A percentile compares a stretch with the other conserved stretches of the same genome.
phyloP scores from a whole-genome alignment of 805 yeast species.

The Ogataea methylovora region DNA sequence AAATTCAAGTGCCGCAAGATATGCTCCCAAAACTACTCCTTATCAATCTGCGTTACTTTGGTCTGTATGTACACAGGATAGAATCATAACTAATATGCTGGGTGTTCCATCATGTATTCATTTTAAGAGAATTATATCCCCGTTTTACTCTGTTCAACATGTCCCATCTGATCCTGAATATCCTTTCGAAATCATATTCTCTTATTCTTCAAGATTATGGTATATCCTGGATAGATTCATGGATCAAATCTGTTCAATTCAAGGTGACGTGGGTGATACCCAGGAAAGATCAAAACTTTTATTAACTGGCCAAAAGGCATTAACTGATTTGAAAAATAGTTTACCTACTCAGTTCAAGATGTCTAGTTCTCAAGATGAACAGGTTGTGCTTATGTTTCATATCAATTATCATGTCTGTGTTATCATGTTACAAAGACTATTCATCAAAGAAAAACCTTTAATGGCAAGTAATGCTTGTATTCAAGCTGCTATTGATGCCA shows the following conservation, averaged over 20 bases:
- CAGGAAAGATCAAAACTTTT: slow-evolving; percentile 18
- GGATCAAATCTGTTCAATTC: slow-evolving; percentile 26
- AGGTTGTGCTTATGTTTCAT: slow-evolving; percentile 13
- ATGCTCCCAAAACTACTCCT: slow-evolving; percentile 19
- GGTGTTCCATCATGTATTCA: slow-evolving; percentile 27
- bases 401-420: slow-evolving; percentile 17
- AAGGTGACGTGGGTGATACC: slow-evolving; percentile 26
- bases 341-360: slow-evolving; percentile 12
- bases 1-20: slow-evolving; percentile 10
- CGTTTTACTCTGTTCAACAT: slow-evolving; percentile 18
- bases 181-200: slow-evolving; percentile 17
- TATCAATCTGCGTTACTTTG: slow-evolving; percentile 20
- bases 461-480: slow-evolving; percentile 12
- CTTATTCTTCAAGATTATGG: slow-evolving; percentile 20
- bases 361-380: slow-evolving; percentile 1
- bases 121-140: slow-evolving; percentile 25
- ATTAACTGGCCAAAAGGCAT: slow-evolving; percentile 16
- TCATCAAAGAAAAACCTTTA: slow-evolving; percentile 8
- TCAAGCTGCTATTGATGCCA: slow-evolving; percentile 11
- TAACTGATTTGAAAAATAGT: slow-evolving; percentile 16
- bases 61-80: slow-evolving; percentile 25
- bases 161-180: slow-evolving; percentile 6
- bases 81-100: slow-evolving; percentile 17
- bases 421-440: slow-evolving; percentile 15
- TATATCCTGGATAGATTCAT: slow-evolving; percentile 25